Base-by-base conservation (phyloP, 1,284 basidiomycete species). In the Lentinula novae-zelandiae region DNA sequence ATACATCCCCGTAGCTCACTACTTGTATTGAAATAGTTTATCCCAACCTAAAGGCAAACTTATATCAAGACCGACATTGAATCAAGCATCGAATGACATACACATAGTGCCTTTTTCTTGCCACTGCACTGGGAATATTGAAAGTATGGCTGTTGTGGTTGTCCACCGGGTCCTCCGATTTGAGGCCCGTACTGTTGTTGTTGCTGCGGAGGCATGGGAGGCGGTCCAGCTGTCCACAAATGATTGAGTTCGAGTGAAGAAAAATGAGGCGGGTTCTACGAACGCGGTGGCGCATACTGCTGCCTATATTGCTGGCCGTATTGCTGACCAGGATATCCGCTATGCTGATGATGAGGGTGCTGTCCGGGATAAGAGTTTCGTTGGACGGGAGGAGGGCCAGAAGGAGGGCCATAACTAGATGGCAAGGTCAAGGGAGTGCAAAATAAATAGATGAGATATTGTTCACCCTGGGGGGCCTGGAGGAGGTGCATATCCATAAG, bases 91-190 rank as follows among this genome's bases (percentile, higher is more conserved):
- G 17, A 4, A 33, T 13, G 17, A 38, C 86, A 56, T 73, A 92
- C 90, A 58, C 86, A 88, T 13, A 95, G 81, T 0, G 90, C 92
- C 72, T 90, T 94, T 74, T 84, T 89, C 75, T 79, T 88, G 31
- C 92, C 90, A 36, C 73, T 92, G 70, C 92, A 95, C 68, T 91
- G 89, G 1, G 92, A 95, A 69, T 95, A 95, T 70, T 93, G 86
- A 78, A 92, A 95, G 71, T 73, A 87, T 2, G 81, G 80, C 64
- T 87, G 82, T 52, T 80, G 77, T 56, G 72, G 70, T 46, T 79
- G 78, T 49, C 85, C 77, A 44, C 82, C 75, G 1, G 78, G 67
- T 38, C 75, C 79, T 69, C 86, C 77, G 60, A 82, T 77, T 60
- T 82, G 82, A 9, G 87, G 85, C 0, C 89, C 88, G 67, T 90